These are phyloP conservation scores for Stachybotrys echinatus DNA, from an alignment of 2,329 filamentous ascomycete species.

Conservation along the genomic window DNA sequence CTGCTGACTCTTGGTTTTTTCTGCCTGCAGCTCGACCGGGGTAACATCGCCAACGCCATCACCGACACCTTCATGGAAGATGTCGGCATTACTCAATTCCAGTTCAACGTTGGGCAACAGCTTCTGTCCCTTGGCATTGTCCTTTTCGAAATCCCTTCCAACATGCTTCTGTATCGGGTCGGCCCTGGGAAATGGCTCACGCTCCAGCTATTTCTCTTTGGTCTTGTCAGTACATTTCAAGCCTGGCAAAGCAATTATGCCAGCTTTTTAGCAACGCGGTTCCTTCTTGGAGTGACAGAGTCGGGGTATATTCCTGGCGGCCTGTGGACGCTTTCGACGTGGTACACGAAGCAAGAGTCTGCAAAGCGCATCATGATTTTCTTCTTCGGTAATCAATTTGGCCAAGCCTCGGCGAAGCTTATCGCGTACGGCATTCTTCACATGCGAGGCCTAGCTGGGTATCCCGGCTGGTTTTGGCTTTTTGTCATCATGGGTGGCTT, in stretches of 20 bases:
- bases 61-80: conserved; percentile 40
- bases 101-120: conserved; percentile 42
- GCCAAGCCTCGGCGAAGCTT: conserved; percentile 23
- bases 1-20: conserved; percentile 30
- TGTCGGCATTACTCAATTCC: conserved; percentile 38
- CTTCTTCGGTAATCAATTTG: conserved; percentile 48
- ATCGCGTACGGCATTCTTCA: conserved; percentile 37
- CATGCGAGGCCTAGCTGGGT: conserved; percentile 35
- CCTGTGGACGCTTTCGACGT: conserved; percentile 41
- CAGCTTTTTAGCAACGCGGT: conserved; percentile 37
- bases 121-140: conserved; percentile 41
- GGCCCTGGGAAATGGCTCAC: conserved; percentile 42
- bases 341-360: conserved; percentile 44
- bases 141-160: conserved; percentile 26
- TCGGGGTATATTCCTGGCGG: conserved; percentile 46
- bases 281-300: conserved; percentile 44
- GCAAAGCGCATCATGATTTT: conserved; percentile 44
- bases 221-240: conserved; percentile 45
- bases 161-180: conserved; percentile 18
- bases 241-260: conserved; percentile 37
- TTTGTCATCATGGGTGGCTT: conserved; percentile 45
- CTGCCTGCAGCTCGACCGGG: conserved; percentile 27
- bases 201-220: conserved; percentile 43
- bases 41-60: conserved; percentile 35
- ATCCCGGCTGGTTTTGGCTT: conserved; percentile 48